Evolutionary conservation across 805 yeast species (phyloP).

Genomic region (Lachancea thermotolerans): DNA sequence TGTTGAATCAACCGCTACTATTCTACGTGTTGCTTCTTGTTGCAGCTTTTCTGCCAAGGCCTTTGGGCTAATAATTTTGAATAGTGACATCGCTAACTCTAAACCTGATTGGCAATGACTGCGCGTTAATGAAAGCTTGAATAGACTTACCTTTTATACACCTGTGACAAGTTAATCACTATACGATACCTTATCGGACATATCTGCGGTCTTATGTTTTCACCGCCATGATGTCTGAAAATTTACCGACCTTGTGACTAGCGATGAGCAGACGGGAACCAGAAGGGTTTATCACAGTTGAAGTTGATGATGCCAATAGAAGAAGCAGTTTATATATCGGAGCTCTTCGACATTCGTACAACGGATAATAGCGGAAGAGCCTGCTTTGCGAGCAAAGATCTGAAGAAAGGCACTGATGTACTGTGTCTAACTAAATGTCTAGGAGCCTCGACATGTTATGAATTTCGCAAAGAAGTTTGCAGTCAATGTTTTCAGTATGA

Average conservation of each 20-base stretch:
- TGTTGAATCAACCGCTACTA: slow-evolving; percentile 73
- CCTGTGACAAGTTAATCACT: no score
- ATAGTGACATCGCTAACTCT: slow-evolving; percentile 16
- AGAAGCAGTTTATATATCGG: neutral
- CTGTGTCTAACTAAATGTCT: slow-evolving; percentile 37
- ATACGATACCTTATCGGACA: no score
- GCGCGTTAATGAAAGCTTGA: neutral
- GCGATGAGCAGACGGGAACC: slow-evolving; percentile 18
- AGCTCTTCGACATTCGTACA: slow-evolving; percentile 11
- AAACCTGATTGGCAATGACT: neutral
- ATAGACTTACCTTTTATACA: neutral
- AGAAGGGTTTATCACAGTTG: no score
- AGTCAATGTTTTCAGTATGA: slow-evolving; percentile 44
- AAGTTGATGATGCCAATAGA: no score
- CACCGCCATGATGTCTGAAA: slow-evolving; percentile 41
- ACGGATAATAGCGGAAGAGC: slow-evolving; percentile 37
- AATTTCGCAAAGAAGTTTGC: slow-evolving; percentile 60
- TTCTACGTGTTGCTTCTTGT: slow-evolving; percentile 24
- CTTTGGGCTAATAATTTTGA: slow-evolving; percentile 26
- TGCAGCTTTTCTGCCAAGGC: slow-evolving; percentile 18
- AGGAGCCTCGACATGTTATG: slow-evolving; percentile 42
- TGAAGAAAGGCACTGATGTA: slow-evolving; percentile 38
- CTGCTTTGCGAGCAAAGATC: slow-evolving; percentile 41
- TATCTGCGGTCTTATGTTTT: slow-evolving; percentile 58
- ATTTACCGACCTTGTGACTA: neutral